phyloP scores from a whole-genome alignment of 2,329 filamentous ascomycete species.

The Tolypocladium sp. region DNA sequence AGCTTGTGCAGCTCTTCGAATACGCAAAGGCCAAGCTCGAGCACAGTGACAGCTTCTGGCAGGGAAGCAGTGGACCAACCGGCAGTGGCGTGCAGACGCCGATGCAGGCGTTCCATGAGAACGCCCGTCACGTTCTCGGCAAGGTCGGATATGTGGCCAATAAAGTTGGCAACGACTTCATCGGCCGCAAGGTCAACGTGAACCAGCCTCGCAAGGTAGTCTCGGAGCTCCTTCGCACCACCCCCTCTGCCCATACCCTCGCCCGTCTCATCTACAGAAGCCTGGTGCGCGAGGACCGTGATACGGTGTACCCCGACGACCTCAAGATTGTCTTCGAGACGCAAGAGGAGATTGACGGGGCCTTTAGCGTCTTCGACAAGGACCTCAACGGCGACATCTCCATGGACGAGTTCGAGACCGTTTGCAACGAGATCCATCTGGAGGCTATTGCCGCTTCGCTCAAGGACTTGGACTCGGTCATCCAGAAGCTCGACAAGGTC shows the following conservation, averaged over 20 bases:
- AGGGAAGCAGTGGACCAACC: conserved; percentile 23
- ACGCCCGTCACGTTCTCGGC: conserved; percentile 64
- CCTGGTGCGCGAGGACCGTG: conserved; percentile 63
- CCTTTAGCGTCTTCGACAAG: conserved; percentile 89
- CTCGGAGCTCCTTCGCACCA: conserved; percentile 63
- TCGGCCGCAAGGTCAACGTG: conserved; percentile 62
- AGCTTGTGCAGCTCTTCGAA: conserved; percentile 47
- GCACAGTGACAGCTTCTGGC: conserved; percentile 40
- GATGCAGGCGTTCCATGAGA: conserved; percentile 61
- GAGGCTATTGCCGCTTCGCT: conserved; percentile 91
- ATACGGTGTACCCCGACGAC: conserved; percentile 72
- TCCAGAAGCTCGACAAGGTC: conserved; percentile 79
- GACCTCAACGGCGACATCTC: conserved; percentile 95
- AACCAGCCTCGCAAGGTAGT: conserved; percentile 81
- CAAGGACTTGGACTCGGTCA: conserved; percentile 91
- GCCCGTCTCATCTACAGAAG: conserved; percentile 84
- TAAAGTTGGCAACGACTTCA: conserved; percentile 84
- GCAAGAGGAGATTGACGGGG: conserved; percentile 77
- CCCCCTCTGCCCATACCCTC: conserved; percentile 68
- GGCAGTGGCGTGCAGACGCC: conserved; percentile 64
- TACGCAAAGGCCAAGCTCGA: conserved; percentile 70
- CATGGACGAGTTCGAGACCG: conserved; percentile 86
- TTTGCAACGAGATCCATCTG: conserved; percentile 87
- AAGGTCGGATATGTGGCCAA: conserved; percentile 81
- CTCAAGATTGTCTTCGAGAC: conserved; percentile 70